Evolutionary conservation across 495 filamentous ascomycete species (phyloP).

Genomic region (Hypoxylon trugodes): DNA sequence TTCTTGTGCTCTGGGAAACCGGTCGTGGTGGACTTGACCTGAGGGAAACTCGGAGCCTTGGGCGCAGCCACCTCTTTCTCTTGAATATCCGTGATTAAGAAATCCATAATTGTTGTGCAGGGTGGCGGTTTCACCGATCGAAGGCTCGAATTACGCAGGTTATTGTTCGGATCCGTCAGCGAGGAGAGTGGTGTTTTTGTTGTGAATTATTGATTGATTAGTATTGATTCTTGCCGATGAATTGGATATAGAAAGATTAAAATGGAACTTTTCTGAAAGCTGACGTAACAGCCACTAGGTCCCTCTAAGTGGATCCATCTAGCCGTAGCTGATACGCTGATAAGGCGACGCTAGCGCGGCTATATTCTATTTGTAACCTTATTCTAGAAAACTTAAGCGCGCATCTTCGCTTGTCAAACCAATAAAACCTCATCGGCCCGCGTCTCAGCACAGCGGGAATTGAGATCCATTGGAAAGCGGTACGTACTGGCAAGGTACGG

Average conservation of each 20-base stretch:
- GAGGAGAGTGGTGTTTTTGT: not conserved
- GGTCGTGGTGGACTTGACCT: conserved; percentile 62
- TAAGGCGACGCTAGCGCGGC: conserved; percentile 20
- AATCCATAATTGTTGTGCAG: conserved; percentile 47
- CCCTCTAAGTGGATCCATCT: not conserved
- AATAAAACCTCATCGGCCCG: conserved; percentile 30
- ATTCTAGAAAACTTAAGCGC: conserved; percentile 32
- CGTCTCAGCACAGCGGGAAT: conserved; percentile 15
- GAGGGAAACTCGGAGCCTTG: conserved; percentile 71
- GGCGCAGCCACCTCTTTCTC: conserved; percentile 69
- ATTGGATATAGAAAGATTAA: not conserved
- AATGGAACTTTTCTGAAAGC: conserved; percentile 5
- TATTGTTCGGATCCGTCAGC: not conserved
- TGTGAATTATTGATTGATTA: not conserved
- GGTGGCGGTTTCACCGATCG: not conserved
- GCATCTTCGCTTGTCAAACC: conserved; percentile 23
- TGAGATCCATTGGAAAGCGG: conserved; percentile 28
- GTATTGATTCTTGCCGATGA: not conserved
- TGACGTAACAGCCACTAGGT: conserved; percentile 30
- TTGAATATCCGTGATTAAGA: conserved; percentile 77
- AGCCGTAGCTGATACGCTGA: conserved; percentile 20
- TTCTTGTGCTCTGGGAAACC: conserved; percentile 91
- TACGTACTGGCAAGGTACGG: conserved; percentile 12
- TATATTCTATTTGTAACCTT: conserved; percentile 8
- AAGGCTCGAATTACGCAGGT: not conserved